phyloP scores from a whole-genome alignment of 2,329 filamentous ascomycete species.

The Cytospora schulzeri region DNA sequence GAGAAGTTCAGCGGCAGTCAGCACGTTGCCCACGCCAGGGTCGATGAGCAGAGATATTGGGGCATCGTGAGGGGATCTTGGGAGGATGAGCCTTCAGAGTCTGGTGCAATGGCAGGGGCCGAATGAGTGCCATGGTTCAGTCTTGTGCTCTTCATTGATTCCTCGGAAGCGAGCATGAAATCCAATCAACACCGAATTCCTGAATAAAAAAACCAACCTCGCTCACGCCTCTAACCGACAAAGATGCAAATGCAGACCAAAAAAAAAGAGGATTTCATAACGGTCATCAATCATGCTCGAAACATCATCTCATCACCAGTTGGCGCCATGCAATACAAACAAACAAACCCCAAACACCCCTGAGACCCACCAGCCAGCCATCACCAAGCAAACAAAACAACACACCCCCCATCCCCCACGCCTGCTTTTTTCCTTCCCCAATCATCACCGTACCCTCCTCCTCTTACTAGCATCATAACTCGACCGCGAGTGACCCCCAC shows the following conservation, averaged over 20 bases:
- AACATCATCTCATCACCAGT: not conserved
- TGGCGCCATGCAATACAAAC: not conserved
- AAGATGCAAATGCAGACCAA: not conserved
- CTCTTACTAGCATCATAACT: slow-evolving; percentile 19
- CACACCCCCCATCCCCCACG: too few relatives aligned
- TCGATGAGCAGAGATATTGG: slow-evolving; percentile 55
- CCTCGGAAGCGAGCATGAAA: not conserved
- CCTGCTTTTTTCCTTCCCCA: too few relatives aligned
- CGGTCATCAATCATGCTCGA: not conserved
- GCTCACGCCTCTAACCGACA: not conserved
- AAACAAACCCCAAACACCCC: not conserved
- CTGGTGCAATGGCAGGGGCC: not conserved
- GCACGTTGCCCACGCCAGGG: slow-evolving; percentile 54
- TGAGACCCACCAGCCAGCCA: not conserved
- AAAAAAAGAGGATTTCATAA: not conserved
- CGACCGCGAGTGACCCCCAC: slow-evolving; percentile 1
- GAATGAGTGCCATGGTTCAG: slow-evolving; percentile 16
- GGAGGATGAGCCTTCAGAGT: slow-evolving; percentile 35
- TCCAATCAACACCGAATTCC: not conserved
- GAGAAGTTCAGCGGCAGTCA: slow-evolving; percentile 50
- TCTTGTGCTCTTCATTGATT: not conserved
- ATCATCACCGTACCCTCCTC: slow-evolving; percentile 23
- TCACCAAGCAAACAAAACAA: not conserved
- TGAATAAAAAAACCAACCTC: not conserved
- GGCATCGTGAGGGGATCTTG: slow-evolving; percentile 48